Conservation (phyloP, 176 grass and related monocot genomes). For the Avena insularis region DNA sequence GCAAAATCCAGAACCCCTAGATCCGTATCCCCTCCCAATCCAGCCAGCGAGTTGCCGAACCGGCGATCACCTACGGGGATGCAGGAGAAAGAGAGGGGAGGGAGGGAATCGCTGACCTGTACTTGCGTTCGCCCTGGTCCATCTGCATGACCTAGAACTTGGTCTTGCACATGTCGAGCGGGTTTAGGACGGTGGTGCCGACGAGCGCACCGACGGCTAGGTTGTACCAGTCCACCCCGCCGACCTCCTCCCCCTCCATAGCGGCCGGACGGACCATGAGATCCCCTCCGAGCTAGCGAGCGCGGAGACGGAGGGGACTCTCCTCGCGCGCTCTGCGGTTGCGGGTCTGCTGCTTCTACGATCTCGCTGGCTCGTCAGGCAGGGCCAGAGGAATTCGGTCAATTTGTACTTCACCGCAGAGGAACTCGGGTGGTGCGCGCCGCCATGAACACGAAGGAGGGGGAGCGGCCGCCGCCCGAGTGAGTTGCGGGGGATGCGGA, state of each 20-base stretch:
- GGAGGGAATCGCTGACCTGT: slow-evolving; percentile 55
- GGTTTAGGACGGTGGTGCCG: slow-evolving; percentile 91
- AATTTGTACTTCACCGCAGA: no score
- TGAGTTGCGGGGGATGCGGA: no score
- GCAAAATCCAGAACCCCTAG: neutral
- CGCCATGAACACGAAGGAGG: no score
- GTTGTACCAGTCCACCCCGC: slow-evolving; percentile 87
- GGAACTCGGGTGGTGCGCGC: no score
- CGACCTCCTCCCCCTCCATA: slow-evolving; percentile 42
- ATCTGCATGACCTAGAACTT: slow-evolving; percentile 88
- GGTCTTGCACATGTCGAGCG: slow-evolving; percentile 97
- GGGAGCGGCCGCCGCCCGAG: no score
- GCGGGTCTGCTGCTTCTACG: no score
- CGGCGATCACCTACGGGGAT: neutral
- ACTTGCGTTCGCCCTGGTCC: slow-evolving; percentile 67
- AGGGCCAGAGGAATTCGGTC: no score
- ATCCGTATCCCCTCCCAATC: slow-evolving; percentile 4
- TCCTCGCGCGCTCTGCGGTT: no score
- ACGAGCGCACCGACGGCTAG: slow-evolving; percentile 84
- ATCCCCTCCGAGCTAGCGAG: neutral
- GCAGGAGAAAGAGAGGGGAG: neutral
- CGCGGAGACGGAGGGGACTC: no score
- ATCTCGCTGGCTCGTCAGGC: no score
- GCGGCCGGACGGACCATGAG: neutral
- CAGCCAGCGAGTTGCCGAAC: neutral